These are phyloP conservation scores for Fusarium euwallaceae DNA, from an alignment of 2,329 filamentous ascomycete species.

Conservation along the genomic window DNA sequence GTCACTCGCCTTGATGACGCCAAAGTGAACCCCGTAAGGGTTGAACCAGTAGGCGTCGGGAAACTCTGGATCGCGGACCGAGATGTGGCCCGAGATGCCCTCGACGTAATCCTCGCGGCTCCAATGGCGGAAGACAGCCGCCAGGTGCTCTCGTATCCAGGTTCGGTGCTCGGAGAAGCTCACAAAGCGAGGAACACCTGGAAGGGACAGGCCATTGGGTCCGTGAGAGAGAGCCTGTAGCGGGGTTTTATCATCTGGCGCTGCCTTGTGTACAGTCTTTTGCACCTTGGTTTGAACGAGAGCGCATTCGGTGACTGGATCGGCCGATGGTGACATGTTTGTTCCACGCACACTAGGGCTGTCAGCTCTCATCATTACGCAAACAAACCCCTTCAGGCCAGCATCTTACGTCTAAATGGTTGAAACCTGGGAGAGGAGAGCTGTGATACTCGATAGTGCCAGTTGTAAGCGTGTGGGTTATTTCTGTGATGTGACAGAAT, in stretches of 20 bases:
- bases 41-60: slow-evolving; percentile 29
- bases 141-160: not conserved
- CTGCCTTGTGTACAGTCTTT: not conserved
- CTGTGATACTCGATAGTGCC: not conserved
- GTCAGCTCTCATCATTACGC: not conserved
- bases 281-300: not conserved
- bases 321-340: not conserved
- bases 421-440: not conserved
- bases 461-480: not conserved
- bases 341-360: not conserved
- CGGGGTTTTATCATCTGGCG: not conserved
- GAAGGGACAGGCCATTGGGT: not conserved
- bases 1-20: not conserved
- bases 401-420: not conserved
- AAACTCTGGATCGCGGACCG: not conserved
- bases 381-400: not conserved
- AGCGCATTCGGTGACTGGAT: not conserved
- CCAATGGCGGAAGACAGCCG: not conserved
- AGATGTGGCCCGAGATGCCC: not conserved
- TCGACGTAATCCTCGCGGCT: not conserved
- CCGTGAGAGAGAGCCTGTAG: not conserved
- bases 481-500: not conserved
- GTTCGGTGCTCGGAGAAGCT: not conserved
- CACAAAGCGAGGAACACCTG: not conserved
- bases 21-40: not conserved